phyloP scores from a whole-genome alignment of 2,329 filamentous ascomycete genomes.

The Colletotrichum karsti region DNA sequence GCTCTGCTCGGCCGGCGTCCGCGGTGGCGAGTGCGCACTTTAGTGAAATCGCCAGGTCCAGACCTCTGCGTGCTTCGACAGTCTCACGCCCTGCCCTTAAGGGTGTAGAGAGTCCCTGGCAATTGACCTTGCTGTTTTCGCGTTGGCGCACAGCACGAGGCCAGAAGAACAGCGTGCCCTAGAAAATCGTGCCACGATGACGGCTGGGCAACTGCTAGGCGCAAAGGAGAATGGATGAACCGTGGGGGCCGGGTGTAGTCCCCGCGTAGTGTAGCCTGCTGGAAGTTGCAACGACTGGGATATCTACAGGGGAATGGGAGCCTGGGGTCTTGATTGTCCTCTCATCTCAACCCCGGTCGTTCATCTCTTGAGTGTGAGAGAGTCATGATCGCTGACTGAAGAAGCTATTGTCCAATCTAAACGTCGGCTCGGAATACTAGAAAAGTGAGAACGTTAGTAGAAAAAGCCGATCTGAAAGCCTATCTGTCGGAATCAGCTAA shows the following conservation, averaged over 20 bases:
- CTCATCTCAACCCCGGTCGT: background rate
- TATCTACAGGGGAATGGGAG: background rate
- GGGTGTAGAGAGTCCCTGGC: background rate
- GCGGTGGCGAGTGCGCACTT: background rate
- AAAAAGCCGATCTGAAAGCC: background rate
- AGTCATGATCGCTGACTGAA: background rate
- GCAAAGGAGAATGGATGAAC: background rate
- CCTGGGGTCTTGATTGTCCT: background rate
- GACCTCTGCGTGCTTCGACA: background rate
- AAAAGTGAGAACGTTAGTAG: background rate
- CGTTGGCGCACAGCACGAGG: background rate
- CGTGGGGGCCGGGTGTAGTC: constrained; percentile 2
- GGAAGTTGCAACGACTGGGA: background rate
- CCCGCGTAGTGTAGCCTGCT: background rate
- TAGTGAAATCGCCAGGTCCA: constrained; percentile 6
- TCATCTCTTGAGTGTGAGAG: background rate
- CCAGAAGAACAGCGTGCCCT: background rate
- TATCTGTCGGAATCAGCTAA: too few relatives aligned
- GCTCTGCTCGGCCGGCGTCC: background rate
- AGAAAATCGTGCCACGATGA: background rate
- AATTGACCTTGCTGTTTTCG: background rate
- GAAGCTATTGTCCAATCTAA: background rate
- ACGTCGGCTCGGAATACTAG: background rate
- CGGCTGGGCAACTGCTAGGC: background rate
- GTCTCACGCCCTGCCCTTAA: background rate